Conservation (phyloP, 352 stramenopile genomes). For the Phytophthora hybrid region DNA sequence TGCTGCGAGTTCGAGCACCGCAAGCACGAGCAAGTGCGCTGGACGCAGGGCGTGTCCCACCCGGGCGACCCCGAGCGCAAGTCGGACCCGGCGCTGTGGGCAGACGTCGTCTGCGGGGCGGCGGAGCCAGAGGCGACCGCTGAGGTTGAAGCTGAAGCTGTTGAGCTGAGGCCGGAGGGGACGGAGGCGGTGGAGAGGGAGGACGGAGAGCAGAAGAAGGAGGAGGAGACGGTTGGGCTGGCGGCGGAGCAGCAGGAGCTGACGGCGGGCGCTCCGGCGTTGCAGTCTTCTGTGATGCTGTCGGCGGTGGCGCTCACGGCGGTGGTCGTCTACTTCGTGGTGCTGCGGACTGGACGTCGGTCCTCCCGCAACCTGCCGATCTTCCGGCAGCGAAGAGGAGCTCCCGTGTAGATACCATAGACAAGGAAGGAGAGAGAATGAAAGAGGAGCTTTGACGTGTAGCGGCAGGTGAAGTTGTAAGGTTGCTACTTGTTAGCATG, state of each 20-base stretch:
- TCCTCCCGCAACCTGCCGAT: conserved; percentile 26
- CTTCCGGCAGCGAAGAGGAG: conserved; percentile 30
- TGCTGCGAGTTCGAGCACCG: conserved; percentile 68
- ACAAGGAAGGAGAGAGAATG: not conserved
- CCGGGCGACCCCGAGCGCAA: conserved; percentile 34
- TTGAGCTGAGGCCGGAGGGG: not conserved
- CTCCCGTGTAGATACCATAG: conserved; percentile 17
- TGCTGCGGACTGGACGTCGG: conserved; percentile 17
- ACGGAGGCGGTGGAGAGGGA: not conserved
- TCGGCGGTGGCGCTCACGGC: conserved; percentile 23
- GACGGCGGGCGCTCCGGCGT: conserved; percentile 8
- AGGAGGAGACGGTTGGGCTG: conserved; percentile 5
- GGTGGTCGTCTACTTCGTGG: conserved; percentile 27
- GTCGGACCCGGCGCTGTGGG: conserved; percentile 39
- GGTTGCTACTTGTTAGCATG: not conserved
- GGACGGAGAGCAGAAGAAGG: too few species aligned
- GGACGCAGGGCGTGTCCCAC: conserved; percentile 42
- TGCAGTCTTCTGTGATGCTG: conserved; percentile 37
- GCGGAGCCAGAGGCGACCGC: not conserved
- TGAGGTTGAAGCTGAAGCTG: not conserved
- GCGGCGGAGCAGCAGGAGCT: not conserved
- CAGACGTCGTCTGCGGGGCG: conserved; percentile 33
- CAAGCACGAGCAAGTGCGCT: conserved; percentile 32
- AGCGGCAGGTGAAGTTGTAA: not conserved
- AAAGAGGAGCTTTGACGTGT: too few species aligned